Evolutionary conservation across 306 rosid genomes (phyloP).

Genomic region (Cyamopsis tetragonoloba): DNA sequence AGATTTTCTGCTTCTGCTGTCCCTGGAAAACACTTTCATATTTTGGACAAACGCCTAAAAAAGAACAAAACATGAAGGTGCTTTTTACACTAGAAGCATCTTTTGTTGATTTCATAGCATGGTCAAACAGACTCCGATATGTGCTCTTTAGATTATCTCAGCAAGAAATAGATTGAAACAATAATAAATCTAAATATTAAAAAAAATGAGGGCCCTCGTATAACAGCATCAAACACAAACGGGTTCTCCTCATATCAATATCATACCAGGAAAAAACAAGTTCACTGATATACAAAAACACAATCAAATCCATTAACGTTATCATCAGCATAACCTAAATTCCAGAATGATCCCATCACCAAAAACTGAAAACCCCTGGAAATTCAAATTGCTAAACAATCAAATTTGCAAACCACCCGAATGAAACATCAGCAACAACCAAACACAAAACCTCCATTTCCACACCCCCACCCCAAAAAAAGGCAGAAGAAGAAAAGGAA

Average conservation of each 20-base stretch:
- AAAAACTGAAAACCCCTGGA: background rate
- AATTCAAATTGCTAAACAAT: background rate
- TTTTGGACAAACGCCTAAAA: background rate
- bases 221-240: background rate
- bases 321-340: background rate
- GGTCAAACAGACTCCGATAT: background rate
- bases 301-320: background rate
- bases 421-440: background rate
- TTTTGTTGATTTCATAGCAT: background rate
- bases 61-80: background rate
- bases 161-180: background rate
- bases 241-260: too few relatives aligned
- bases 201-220: too few relatives aligned
- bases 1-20: background rate
- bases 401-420: background rate
- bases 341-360: background rate
- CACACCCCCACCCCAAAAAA: background rate
- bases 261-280: too few relatives aligned
- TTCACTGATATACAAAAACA: background rate
- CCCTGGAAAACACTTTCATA: background rate
- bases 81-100: background rate
- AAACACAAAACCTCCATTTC: slow-evolving; percentile 4
- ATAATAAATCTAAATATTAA: too few relatives aligned
- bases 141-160: background rate
- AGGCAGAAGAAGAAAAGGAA: background rate